Percentiles rank a stretch among this genome's conserved stretches.
These are phyloP conservation scores for Aureobasidium sp. DNA, from an alignment of 2,329 filamentous ascomycete genomes.

Conservation along the genomic window DNA sequence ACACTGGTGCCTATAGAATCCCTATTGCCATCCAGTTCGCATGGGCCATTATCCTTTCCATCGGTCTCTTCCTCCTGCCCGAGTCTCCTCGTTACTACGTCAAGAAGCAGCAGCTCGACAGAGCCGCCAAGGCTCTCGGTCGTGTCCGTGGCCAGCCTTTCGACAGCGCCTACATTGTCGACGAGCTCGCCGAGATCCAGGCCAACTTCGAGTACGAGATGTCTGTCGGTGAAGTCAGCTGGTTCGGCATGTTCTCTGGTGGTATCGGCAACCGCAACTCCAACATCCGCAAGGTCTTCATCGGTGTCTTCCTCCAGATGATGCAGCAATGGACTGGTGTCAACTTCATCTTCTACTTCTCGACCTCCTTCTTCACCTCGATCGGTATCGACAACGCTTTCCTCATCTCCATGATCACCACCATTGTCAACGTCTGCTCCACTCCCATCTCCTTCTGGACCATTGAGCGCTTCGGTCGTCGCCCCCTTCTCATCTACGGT, in stretches of 20 bases:
- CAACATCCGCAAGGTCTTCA: constrained; percentile 39
- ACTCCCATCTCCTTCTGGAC: constrained; percentile 84
- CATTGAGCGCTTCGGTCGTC: constrained; percentile 74
- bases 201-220: constrained; percentile 84
- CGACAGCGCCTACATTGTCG: constrained; percentile 64
- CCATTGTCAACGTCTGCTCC: constrained; percentile 76
- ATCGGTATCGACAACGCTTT: constrained; percentile 69
- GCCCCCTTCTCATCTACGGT: constrained; percentile 68
- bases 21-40: constrained; percentile 71
- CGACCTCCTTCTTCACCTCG: constrained; percentile 74
- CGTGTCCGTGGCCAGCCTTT: constrained; percentile 65
- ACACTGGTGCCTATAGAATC: constrained; percentile 67
- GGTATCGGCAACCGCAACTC: constrained; percentile 43
- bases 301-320: constrained; percentile 39
- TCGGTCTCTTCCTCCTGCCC: constrained; percentile 65
- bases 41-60: constrained; percentile 67
- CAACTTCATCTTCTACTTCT: constrained; percentile 72
- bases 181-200: constrained; percentile 75
- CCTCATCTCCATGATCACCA: constrained; percentile 77
- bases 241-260: constrained; percentile 55
- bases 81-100: constrained; percentile 82
- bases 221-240: constrained; percentile 54
- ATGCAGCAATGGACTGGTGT: constrained; percentile 64
- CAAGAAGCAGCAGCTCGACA: constrained; percentile 61
- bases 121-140: constrained; percentile 55